Evolutionary conservation across 441 rosid genomes (phyloP), one percentile per base, ranked within the genome.

Genomic region (Aleurites moluccanus): DNA sequence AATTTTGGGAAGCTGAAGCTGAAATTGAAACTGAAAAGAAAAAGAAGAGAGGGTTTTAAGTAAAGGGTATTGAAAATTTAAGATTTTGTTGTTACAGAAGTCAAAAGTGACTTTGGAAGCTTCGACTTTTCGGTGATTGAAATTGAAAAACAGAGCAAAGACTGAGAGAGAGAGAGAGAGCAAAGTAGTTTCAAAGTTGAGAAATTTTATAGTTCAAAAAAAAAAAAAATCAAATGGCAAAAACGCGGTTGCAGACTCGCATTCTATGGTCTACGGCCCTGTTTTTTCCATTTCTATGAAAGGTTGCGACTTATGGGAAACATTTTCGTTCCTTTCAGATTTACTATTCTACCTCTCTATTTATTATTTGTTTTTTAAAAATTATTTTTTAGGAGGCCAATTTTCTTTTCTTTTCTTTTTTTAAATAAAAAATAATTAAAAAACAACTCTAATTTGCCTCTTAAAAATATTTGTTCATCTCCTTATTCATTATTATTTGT

Each of bases 211-310:
- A 1, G 42, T 18, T 50, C 16, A 18, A 69, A 33, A 20, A 33
- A 0, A 7, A 42, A 25, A 0, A 21, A 0, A 21, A 15, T 4
- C 61, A 10, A 68, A 28, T 1, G 38, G 74, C 10, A 35, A 57
- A 70, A 44, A 72, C 67, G 75, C 75, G 75, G 67, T 60, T 63
- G 13, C 25, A 27, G 20, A 49, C 20, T 2, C 52, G 14, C 16
- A 47, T 18, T 47, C 13, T 11, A n/a, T n/a, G n/a, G n/a, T n/a
- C n/a, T n/a, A n/a, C n/a, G n/a, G n/a, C n/a, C n/a, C n/a, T 1
- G 2, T 30, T 30, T 35, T 35, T 35, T 6, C 38, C 38, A 35
- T 35, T 35, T 35, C 38, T 35, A 5, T 35, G 38, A 35, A 35
- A 35, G 38, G 38, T 35, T 35, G 7, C 38, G 38, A 35, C 38